phyloP scores from a whole-genome alignment of 1,284 basidiomycete genomes.

The Heterobasidion parviporum region DNA sequence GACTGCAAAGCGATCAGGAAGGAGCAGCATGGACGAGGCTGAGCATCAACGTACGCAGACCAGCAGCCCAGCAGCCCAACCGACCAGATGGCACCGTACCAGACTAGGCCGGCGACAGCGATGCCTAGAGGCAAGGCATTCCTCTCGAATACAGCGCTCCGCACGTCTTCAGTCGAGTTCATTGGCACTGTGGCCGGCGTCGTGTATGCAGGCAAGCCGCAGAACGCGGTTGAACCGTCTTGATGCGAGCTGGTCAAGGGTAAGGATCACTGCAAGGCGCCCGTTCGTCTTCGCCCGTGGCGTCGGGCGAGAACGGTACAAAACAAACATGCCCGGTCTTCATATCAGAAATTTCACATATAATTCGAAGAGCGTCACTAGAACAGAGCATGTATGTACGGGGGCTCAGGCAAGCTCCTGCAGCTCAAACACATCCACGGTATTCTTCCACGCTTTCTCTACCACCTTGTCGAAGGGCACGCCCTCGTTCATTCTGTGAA shows the following conservation, averaged over 20 bases:
- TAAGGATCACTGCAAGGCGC: no score
- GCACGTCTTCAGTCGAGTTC: no score
- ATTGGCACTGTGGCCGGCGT: background rate
- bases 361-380: background rate
- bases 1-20: slow-evolving; percentile 33
- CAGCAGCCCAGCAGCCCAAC: slow-evolving; percentile 72
- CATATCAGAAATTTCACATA: no score
- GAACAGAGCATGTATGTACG: no score
- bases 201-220: background rate
- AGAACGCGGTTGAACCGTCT: background rate
- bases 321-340: background rate
- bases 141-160: background rate
- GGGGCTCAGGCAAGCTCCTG: slow-evolving; percentile 22
- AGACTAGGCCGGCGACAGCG: slow-evolving; percentile 40
- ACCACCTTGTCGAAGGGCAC: slow-evolving; percentile 52
- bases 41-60: slow-evolving; percentile 56
- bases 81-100: slow-evolving; percentile 71
- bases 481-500: slow-evolving; percentile 50
- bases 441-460: slow-evolving; percentile 60
- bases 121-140: background rate
- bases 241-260: no score
- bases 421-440: slow-evolving; percentile 52
- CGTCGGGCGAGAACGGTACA: background rate
- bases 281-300: no score
- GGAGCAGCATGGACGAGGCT: slow-evolving; percentile 2